Evolutionary conservation across 805 yeast genomes (phyloP), one percentile per base, ranked within the genome.

Genomic region (Starmera quercuum): DNA sequence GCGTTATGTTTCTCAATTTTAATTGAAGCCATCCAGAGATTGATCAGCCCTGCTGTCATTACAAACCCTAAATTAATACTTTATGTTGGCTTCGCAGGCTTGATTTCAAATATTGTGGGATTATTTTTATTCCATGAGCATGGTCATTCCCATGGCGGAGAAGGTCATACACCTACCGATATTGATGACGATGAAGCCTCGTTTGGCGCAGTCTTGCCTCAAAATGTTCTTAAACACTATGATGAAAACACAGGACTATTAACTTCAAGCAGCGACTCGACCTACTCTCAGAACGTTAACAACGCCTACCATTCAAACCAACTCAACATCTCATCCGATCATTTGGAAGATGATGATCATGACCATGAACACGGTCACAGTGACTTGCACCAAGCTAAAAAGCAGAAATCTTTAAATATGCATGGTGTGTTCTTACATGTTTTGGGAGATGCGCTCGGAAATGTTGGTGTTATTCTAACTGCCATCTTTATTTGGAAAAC

Each of bases 361-460:
- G 29, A 30, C 25, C 33, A 32, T 28, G 26, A 24, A 7, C 33
- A 30, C 20, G 23, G 24, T 28, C 34, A 41, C 24, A 30, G 36
- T 26, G 44, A 38, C 26, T 25, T 26, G 37, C 33, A 33, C 21
- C 33, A 24, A 15, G 42, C 39, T 13, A 40, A 41, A 22, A 51
- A 54, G 33, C 47, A 58, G 21, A 75, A 72, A 52, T 83, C 95
- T n/a, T 65, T 90, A 64, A 90, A 92, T 59, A 90, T 90, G 97
- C 88, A 85, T 49, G 98, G 98, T 42, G 97, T 90, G 4, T 92
- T 85, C 53, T 66, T 90, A 51, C 98, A 90, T 53, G 98, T 92
- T 10, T 42, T 92, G 46, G 97, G 97, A 29, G 98, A 90, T 59
- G 97, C 97, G 1, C 66, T 90, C 36, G 97, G 98, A 42, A 90